A percentile compares a stretch with the other conserved stretches of the same genome.
phyloP scores from a whole-genome alignment of 805 yeast genomes.

The Wickerhamiella sorbophila region DNA sequence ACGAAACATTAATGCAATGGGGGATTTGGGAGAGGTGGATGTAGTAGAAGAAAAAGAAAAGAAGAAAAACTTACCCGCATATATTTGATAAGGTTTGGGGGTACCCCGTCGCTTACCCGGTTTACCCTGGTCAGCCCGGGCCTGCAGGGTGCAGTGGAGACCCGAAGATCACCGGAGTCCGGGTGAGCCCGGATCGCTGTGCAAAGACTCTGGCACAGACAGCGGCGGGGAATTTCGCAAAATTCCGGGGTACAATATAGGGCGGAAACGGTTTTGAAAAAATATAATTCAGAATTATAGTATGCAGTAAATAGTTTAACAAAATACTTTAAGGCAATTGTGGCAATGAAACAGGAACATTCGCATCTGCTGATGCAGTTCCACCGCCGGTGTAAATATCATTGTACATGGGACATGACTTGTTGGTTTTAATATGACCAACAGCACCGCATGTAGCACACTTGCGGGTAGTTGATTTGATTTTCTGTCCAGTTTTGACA shows the following conservation, averaged over 20 bases:
- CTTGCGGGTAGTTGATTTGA: slow-evolving; percentile 58
- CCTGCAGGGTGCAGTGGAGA: not conserved
- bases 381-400: slow-evolving; percentile 23
- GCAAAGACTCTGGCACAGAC: not conserved
- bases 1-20: not conserved
- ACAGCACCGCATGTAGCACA: slow-evolving; percentile 93
- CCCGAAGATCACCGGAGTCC: not conserved
- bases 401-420: slow-evolving; percentile 78
- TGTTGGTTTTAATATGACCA: slow-evolving; percentile 89
- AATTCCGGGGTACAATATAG: no score
- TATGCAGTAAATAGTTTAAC: no score
- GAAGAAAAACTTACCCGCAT: not conserved
- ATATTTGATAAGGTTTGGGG: not conserved
- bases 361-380: not conserved
- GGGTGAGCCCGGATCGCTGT: not conserved
- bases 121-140: not conserved
- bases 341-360: not conserved
- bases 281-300: no score
- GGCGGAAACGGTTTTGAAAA: no score
- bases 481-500: slow-evolving; percentile 62
- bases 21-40: not conserved
- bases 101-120: not conserved
- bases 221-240: no score
- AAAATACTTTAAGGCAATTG: not conserved
- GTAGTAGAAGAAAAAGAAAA: no score